Evolutionary conservation across 1,284 basidiomycete genomes (phyloP).

Genomic region (Ceratobasidium theobromae): DNA sequence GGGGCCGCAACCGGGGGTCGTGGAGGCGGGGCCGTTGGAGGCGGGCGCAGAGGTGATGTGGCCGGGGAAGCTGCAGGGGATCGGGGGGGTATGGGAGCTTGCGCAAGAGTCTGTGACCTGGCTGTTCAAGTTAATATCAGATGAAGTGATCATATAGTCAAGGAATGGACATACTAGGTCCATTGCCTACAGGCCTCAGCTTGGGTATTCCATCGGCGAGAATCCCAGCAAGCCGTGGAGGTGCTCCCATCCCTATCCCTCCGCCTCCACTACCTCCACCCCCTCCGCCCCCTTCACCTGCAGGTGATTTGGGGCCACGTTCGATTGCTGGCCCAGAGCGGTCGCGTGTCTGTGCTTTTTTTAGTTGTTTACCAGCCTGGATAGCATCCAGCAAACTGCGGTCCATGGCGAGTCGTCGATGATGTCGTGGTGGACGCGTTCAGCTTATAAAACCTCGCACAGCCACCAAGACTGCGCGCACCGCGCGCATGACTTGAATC

Average conservation of each 20-base stretch:
- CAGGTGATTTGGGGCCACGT: slow-evolving; percentile 41
- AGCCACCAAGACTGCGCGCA: no score
- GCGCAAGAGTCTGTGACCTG: slow-evolving; percentile 63
- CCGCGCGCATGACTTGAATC: no score
- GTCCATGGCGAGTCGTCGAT: slow-evolving; percentile 31
- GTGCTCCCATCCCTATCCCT: slow-evolving; percentile 35
- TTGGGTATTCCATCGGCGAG: slow-evolving; percentile 92
- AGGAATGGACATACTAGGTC: slow-evolving; percentile 51
- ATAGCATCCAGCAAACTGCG: slow-evolving; percentile 63
- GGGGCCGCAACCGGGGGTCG: slow-evolving; percentile 38
- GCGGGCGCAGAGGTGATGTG: slow-evolving; percentile 35
- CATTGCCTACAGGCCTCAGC: slow-evolving; percentile 71
- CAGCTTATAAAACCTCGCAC: slow-evolving; percentile 1
- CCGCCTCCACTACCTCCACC: slow-evolving; percentile 46
- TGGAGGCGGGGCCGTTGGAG: slow-evolving; percentile 38
- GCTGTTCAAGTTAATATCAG: slow-evolving; percentile 45
- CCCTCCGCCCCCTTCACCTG: slow-evolving; percentile 48
- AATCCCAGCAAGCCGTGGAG: slow-evolving; percentile 76
- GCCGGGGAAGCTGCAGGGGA: slow-evolving; percentile 38
- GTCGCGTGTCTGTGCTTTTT: slow-evolving; percentile 81
- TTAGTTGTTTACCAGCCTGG: slow-evolving; percentile 75
- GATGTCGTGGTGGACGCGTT: slow-evolving; percentile 57
- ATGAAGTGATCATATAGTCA: slow-evolving; percentile 29
- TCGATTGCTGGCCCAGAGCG: slow-evolving; percentile 72
- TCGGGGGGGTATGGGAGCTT: slow-evolving; percentile 66